These are phyloP conservation scores for Aspergillus jensenii DNA, from an alignment of 2,329 filamentous ascomycete species.

Conservation along the genomic window DNA sequence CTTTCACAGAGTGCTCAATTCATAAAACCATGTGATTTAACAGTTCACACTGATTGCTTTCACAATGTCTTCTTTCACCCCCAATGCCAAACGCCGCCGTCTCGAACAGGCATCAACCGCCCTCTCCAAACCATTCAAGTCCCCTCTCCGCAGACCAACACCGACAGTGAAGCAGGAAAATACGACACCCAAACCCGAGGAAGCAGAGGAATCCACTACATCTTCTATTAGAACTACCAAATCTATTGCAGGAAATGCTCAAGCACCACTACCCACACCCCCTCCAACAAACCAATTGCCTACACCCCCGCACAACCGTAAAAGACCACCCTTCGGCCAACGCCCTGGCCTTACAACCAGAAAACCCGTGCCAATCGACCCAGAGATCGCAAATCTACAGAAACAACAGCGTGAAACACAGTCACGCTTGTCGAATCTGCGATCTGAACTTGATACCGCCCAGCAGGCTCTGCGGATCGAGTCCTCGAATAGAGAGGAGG, in stretches of 20 bases:
- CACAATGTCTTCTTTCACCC: conserved; percentile 19
- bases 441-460: conserved; percentile 49
- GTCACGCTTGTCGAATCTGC: conserved; percentile 31
- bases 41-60: background rate
- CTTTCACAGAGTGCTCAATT: background rate
- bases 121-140: conserved; percentile 70
- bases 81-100: conserved; percentile 62
- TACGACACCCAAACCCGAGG: conserved; percentile 7
- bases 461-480: conserved; percentile 56
- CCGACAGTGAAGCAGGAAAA: conserved; percentile 12
- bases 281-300: background rate
- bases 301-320: conserved; percentile 10
- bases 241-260: background rate
- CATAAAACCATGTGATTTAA: background rate
- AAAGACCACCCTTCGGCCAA: conserved; percentile 7
- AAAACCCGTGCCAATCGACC: conserved; percentile 19
- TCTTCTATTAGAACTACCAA: background rate
- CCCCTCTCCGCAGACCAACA: conserved; percentile 58
- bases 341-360: conserved; percentile 12
- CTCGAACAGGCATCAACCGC: conserved; percentile 58
- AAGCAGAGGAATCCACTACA: conserved; percentile 1
- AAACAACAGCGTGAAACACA: conserved; percentile 36
- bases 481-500: conserved; percentile 47
- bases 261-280: background rate
- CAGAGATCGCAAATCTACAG: conserved; percentile 33